A percentile compares a stretch with the other conserved stretches of the same genome.
Conservation (phyloP, 2,329 filamentous ascomycete genomes). For the Aschersonia sp. region DNA sequence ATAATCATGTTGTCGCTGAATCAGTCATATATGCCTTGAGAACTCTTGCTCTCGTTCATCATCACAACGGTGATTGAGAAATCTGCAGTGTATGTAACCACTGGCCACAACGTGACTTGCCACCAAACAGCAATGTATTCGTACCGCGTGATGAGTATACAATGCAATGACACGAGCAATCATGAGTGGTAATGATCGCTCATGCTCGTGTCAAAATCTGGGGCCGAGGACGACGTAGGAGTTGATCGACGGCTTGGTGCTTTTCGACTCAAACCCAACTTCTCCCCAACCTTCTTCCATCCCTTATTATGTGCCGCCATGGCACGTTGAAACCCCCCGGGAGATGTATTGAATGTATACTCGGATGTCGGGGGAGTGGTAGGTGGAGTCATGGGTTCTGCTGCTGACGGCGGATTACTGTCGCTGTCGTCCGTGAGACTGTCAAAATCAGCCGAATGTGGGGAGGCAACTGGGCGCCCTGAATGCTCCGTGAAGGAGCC, state of each 20-base stretch:
- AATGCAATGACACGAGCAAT: not conserved
- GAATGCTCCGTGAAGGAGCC: conserved; percentile 1
- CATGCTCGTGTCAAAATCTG: conserved; percentile 19
- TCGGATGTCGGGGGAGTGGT: conserved; percentile 54
- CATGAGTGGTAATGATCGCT: not conserved
- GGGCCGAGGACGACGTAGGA: conserved; percentile 25
- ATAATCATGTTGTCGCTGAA: not conserved
- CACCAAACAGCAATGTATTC: too few species aligned
- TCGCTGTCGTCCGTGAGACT: conserved; percentile 51
- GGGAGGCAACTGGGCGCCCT: conserved; percentile 22
- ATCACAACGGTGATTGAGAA: not conserved
- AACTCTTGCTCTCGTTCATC: conserved; percentile 1
- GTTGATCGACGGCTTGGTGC: conserved; percentile 27
- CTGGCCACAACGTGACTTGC: not conserved
- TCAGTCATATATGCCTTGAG: not conserved
- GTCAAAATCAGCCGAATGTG: conserved; percentile 32
- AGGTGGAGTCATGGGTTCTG: conserved; percentile 59
- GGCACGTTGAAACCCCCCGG: conserved; percentile 37
- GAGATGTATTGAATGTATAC: conserved; percentile 35
- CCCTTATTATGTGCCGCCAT: conserved; percentile 40
- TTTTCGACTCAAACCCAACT: conserved; percentile 43
- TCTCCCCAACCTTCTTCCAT: conserved; percentile 52
- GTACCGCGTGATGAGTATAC: too few species aligned
- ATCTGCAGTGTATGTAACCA: not conserved
- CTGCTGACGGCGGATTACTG: conserved; percentile 37